A percentile compares a stretch with the other conserved stretches of the same genome.
Evolutionary conservation across 148 eudicot genomes (phyloP).

Genomic region (Rhododendron vialii): DNA sequence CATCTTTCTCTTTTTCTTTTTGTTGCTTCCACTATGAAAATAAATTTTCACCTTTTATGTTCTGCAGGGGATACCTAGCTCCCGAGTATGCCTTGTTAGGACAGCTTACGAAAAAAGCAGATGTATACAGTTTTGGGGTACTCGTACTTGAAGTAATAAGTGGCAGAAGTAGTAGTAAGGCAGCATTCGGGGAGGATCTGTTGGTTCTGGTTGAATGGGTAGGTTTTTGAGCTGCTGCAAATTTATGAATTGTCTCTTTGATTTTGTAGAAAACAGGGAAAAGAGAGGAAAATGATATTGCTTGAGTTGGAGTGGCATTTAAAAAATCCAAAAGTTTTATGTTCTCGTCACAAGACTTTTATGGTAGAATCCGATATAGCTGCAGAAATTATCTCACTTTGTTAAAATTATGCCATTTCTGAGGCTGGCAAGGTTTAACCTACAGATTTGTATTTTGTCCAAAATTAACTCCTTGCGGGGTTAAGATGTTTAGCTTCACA

Average conservation of each 20-base stretch:
- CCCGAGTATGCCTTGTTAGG: conserved; percentile 53
- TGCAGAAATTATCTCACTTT: not conserved
- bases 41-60: not conserved
- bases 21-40: not conserved
- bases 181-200: conserved; percentile 42
- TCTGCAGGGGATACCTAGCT: conserved; percentile 60
- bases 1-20: not conserved
- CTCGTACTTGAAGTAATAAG: conserved; percentile 60
- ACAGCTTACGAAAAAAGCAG: conserved; percentile 48
- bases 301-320: not conserved
- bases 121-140: conserved; percentile 63
- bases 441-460: not conserved
- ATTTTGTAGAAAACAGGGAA: not conserved
- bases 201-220: conserved; percentile 54
- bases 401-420: not conserved
- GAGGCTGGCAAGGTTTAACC: not conserved
- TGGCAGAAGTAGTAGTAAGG: conserved; percentile 47
- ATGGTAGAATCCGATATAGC: not conserved
- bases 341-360: not conserved
- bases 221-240: conserved; percentile 1
- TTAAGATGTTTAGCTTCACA: not conserved
- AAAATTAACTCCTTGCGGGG: not conserved
- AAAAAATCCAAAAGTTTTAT: not conserved
- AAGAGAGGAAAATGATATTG: too few relatives aligned
- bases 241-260: not conserved